Evolutionary conservation across 345 rosid genomes (phyloP), one percentile per base, ranked within the genome.

Genomic region (Dimocarpus longan): DNA sequence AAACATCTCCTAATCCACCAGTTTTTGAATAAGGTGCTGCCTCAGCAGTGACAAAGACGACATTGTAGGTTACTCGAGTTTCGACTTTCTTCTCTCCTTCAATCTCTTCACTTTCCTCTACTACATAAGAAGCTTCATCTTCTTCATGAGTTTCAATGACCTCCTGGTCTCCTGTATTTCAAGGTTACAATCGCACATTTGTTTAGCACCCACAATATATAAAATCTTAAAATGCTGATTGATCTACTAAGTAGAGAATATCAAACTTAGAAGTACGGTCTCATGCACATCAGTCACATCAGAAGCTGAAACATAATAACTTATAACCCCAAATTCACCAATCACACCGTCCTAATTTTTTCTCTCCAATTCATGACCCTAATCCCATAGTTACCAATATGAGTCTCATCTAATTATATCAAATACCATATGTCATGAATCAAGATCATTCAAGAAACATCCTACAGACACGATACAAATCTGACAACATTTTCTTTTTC

Each of bases 11-110:
- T 67, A 96, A 52, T 68, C 99, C 98, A 68, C 99, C 99, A 1
- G 99, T 93, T 84, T 96, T 96, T 0, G 99, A 96, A 84, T 91
- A 96, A n/a, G 98, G 99, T 74, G 95, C 92, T 0, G 98, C 99
- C 84, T 96, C 99, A 1, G 99, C 85, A 2, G 98, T 88, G 65
- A 96, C 97, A 83, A 93, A 91, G n/a, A 93, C 85, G 18, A 93
- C 79, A 64, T 84, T 93, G 80, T 90, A 65, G 59, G 77, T 80
- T 43, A 89, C 73, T 76, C 78, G 84, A 50, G 83, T 85, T 80
- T 66, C 39, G 1, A 48, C 56, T 37, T 72, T 86, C n/a, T 82
- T 82, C 70, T 75, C 66, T 70, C 83, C 74, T 70, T 80, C 85
- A 18, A 70, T 56, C 66, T 81, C 86, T 10, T 70, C 85, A 64